Conservation (phyloP, 371 early-diverging fungal species). For the Apophysomyces elegans region DNA sequence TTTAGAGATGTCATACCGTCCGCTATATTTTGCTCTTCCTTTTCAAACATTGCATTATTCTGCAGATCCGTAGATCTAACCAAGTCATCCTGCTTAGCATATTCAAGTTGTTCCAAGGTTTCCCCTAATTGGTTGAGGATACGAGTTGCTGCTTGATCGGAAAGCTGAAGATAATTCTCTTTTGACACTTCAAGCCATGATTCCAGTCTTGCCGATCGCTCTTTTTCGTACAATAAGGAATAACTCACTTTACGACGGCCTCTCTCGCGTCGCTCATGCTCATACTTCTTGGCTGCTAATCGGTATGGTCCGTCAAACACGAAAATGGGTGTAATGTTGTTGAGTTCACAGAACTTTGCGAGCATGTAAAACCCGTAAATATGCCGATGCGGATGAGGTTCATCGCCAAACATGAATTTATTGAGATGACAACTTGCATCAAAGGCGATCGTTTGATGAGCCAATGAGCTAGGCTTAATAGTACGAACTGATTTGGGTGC, state of each 20-base stretch:
- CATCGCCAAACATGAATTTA: constrained; percentile 57
- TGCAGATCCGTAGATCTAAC: too few species aligned
- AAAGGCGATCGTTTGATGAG: constrained; percentile 50
- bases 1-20: too few species aligned
- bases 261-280: constrained; percentile 40
- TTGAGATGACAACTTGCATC: constrained; percentile 68
- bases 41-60: too few species aligned
- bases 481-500: constrained; percentile 51
- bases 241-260: constrained; percentile 35
- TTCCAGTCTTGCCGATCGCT: constrained; percentile 34
- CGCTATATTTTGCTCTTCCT: too few species aligned
- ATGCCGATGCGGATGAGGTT: constrained; percentile 50
- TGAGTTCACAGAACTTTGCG: constrained; percentile 43
- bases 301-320: constrained; percentile 62
- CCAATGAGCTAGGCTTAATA: constrained; percentile 37
- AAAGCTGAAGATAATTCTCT: constrained; percentile 12
- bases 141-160: constrained; percentile 15
- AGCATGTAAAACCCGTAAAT: constrained; percentile 60
- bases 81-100: background rate
- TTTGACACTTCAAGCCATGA: constrained; percentile 32
- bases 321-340: constrained; percentile 61
- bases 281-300: constrained; percentile 53
- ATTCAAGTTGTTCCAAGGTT: constrained; percentile 18
- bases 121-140: constrained; percentile 27
- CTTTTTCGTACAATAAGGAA: constrained; percentile 37